Conservation (phyloP, 371 early-diverging fungal species). For the Cokeromyces recurvatus region DNA sequence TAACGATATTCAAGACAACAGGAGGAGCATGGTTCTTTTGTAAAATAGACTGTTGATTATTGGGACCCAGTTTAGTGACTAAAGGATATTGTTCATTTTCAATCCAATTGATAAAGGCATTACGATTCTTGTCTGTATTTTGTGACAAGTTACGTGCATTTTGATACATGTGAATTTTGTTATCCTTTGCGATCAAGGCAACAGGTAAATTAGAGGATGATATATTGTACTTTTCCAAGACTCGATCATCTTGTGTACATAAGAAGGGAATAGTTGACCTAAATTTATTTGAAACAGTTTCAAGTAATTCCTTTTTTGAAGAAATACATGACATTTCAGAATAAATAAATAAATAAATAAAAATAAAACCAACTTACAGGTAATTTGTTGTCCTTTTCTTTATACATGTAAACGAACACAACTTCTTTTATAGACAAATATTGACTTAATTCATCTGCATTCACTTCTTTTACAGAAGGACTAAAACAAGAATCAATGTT, state of each 20-base stretch:
- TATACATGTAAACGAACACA: constrained; percentile 30
- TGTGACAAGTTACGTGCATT: too few relatives aligned
- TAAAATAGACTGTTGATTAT: constrained; percentile 30
- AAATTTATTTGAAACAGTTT: constrained; percentile 21
- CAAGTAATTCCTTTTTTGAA: constrained; percentile 19
- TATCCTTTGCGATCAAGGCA: constrained; percentile 34
- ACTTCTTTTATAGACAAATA: constrained; percentile 24
- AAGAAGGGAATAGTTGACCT: constrained; percentile 27
- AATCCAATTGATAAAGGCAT: constrained; percentile 29
- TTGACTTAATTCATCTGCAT: constrained; percentile 12
- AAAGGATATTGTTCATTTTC: constrained; percentile 36
- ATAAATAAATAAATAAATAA: not conserved
- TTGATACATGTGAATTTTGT: constrained; percentile 18
- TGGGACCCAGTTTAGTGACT: constrained; percentile 25
- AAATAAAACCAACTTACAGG: constrained; percentile 13
- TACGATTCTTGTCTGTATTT: constrained; percentile 16
- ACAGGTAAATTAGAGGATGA: constrained; percentile 23
- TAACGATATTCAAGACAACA: constrained; percentile 26
- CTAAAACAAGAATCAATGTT: constrained; percentile 4
- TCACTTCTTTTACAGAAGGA: constrained; percentile 21
- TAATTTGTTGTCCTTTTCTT: constrained; percentile 5
- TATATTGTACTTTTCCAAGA: constrained; percentile 18
- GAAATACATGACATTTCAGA: too few relatives aligned
- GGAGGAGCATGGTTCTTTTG: constrained; percentile 14
- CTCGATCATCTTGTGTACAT: constrained; percentile 20